Percentiles rank a stretch among this genome's conserved stretches.
phyloP scores from a whole-genome alignment of 139 green algal genomes.

The Trebouxia sp. region DNA sequence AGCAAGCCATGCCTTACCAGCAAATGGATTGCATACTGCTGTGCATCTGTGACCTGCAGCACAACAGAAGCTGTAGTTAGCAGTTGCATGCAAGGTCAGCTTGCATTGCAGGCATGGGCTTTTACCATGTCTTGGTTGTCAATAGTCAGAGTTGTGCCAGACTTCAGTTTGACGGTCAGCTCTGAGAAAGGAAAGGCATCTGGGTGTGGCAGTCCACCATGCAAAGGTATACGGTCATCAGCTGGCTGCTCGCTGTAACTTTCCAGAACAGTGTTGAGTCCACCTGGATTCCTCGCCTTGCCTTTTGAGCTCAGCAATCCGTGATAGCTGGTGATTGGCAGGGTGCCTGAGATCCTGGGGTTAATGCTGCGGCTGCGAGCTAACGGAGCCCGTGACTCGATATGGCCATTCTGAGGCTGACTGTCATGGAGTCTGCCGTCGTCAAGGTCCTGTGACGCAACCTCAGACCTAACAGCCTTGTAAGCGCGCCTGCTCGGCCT shows the following conservation, averaged over 20 bases:
- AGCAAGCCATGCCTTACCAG: background rate
- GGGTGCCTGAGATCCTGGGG: background rate
- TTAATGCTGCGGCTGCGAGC: too few species aligned
- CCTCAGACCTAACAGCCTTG: too few species aligned
- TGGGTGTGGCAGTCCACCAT: conserved; percentile 10
- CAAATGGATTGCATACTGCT: background rate
- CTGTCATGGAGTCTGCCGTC: too few species aligned
- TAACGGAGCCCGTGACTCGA: too few species aligned
- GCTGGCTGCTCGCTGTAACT: conserved; percentile 6
- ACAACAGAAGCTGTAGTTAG: too few species aligned
- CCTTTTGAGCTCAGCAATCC: background rate
- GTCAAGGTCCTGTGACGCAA: too few species aligned
- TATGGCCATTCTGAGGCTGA: too few species aligned
- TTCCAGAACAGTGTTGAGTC: background rate
- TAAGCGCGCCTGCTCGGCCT: too few species aligned
- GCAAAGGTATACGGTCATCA: conserved; percentile 5
- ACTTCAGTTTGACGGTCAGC: conserved; percentile 6
- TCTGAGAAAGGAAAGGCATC: conserved; percentile 1
- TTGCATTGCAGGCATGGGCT: too few species aligned
- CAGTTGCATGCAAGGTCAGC: too few species aligned
- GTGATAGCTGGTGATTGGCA: background rate
- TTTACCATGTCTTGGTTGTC: conserved; percentile 1
- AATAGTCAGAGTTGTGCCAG: background rate
- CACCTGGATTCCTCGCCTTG: background rate
- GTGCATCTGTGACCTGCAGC: conserved; percentile 20